Evolutionary conservation across 768 basidiomycete species (phyloP).

Genomic region (Mycena galericulata): DNA sequence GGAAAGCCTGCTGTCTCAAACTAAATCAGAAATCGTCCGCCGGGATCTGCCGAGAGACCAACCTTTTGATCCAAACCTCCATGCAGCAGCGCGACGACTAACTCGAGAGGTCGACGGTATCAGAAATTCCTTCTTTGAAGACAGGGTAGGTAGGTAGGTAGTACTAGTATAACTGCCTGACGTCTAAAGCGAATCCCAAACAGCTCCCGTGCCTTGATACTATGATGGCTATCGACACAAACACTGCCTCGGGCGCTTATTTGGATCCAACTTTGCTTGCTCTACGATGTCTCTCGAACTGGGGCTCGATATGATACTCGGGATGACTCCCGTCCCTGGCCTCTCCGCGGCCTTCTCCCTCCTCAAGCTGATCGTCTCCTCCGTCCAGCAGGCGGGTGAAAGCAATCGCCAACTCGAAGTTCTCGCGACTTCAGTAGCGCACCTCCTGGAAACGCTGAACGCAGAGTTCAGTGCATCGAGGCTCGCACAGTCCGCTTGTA

Average conservation of each 20-base stretch:
- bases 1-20: too few species aligned
- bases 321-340: constrained; percentile 18
- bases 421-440: neutral
- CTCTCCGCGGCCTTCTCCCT: neutral
- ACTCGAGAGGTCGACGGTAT: too few species aligned
- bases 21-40: too few species aligned
- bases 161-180: too few species aligned
- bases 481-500: neutral
- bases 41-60: too few species aligned
- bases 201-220: too few species aligned
- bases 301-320: constrained; percentile 9
- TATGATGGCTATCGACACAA: neutral
- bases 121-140: too few species aligned
- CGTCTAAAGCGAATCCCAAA: too few species aligned
- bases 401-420: constrained; percentile 9
- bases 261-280: neutral
- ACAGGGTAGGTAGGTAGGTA: too few species aligned
- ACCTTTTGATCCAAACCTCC: too few species aligned
- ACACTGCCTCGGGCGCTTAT: neutral
- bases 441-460: constrained; percentile 3
- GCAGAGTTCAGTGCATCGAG: neutral
- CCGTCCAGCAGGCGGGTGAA: neutral
- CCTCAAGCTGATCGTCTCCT: constrained; percentile 14
- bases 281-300: neutral
- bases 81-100: too few species aligned